Base-by-base conservation (phyloP, 2,329 filamentous ascomycete genomes). In the Botrytis elliptica region DNA sequence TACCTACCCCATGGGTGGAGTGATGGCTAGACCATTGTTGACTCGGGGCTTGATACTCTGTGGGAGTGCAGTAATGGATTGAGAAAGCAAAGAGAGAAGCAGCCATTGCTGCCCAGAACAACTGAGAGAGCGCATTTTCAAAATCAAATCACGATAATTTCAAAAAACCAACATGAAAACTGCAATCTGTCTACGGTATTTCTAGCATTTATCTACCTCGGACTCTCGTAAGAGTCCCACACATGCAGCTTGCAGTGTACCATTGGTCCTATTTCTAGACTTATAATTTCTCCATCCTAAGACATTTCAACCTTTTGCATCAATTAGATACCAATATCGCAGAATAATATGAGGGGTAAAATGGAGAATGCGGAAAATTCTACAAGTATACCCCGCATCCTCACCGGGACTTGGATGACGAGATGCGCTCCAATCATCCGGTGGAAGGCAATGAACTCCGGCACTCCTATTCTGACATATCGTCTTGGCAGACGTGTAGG, bases 1-100 rank as follows among this genome's bases (percentile, higher is more conserved):
- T 29, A 69, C 60, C 44, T 72, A 77, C 77, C 77, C 78, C 76
- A 79, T 77, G 2, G 77, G 77, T 20, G 78, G 78, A 67, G 76
- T 79, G 18, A 76, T 65, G 4, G 75, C 78, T 25, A 79, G 69
- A 1, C 77, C 78, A 76, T 79, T 79, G 59, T 76, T 70, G 1
- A 77, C 67, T 38, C 77, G 74, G 12, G 73, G 70, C 33, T 63
- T 10, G n/a, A 67, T 49, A 9, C 20, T 44, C 38, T 46, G 44
- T 52, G 69, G 57, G 25, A 52, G 69, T 29, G 42, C 69, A n/a
- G 42, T 46, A 5, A 63, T 29, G 44, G n/a, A 20, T 14, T 57
- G 65, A 71, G 68, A 49, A 36, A 64, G 42, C 33, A 70, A 20
- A 49, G 69, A 38, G 18, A 38, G 12, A 52, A 71, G 40, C 25